Evolutionary conservation across 495 filamentous ascomycete genomes (phyloP).

Genomic region (Viridothelium virens): DNA sequence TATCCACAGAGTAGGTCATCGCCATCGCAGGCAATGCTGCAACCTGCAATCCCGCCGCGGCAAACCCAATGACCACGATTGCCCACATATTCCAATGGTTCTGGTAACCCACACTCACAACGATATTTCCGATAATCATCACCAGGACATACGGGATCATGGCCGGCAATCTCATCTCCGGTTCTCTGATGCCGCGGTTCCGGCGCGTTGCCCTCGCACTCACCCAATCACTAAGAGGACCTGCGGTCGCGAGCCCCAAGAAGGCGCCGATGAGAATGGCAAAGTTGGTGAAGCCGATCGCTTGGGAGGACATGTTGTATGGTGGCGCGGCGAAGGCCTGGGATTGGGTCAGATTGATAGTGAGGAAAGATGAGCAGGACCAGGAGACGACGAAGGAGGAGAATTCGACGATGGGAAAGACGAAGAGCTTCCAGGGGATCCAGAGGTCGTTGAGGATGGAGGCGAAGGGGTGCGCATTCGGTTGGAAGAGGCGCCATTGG

Average conservation of each 20-base stretch:
- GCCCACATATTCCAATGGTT: conserved; percentile 38
- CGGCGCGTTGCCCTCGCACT: conserved; percentile 48
- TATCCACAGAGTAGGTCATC: conserved; percentile 51
- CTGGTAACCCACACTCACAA: conserved; percentile 55
- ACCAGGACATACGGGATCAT: conserved; percentile 53
- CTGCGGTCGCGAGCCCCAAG: conserved; percentile 51
- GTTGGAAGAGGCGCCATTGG: conserved; percentile 50
- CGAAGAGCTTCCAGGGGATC: conserved; percentile 50
- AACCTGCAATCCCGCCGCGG: conserved; percentile 49
- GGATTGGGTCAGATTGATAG: conserved; percentile 56
- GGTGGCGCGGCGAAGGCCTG: conserved; percentile 55
- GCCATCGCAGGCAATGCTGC: conserved; percentile 50
- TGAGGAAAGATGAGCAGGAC: conserved; percentile 52
- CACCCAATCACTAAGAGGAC: conserved; percentile 53
- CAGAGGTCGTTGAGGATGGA: conserved; percentile 40
- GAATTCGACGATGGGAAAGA: conserved; percentile 58
- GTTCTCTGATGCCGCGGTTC: conserved; percentile 55
- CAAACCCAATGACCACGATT: conserved; percentile 49
- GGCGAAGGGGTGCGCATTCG: conserved; percentile 36
- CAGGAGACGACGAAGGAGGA: conserved; percentile 53
- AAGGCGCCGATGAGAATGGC: conserved; percentile 44
- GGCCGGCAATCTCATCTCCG: conserved; percentile 55
- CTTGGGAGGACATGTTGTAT: conserved; percentile 46
- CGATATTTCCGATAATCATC: conserved; percentile 51
- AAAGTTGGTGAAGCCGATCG: conserved; percentile 48